These are phyloP conservation scores for Diaporthe sp. DNA, from an alignment of 2,329 filamentous ascomycete species.

Conservation along the genomic window DNA sequence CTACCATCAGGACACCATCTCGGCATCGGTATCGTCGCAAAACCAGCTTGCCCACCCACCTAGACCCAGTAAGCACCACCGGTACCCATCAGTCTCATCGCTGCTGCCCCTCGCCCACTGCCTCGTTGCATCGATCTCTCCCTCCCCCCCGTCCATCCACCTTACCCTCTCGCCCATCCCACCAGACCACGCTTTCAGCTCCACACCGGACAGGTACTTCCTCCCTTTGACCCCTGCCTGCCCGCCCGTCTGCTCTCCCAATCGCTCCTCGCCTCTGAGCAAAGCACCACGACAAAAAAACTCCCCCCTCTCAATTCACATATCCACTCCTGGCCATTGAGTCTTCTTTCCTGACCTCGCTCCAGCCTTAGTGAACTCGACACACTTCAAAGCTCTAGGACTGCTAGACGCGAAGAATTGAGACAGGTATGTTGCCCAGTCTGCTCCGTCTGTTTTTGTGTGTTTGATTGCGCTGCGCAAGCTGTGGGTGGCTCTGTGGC, in stretches of 20 bases:
- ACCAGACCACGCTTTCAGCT: conserved; percentile 30
- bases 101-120: conserved; percentile 17
- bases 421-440: conserved; percentile 37
- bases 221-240: conserved; percentile 25
- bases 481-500: background rate
- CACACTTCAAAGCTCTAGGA: conserved; percentile 34
- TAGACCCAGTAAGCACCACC: conserved; percentile 8
- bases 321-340: conserved; percentile 37
- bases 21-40: conserved; percentile 27
- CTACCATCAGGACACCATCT: background rate
- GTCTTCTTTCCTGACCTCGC: conserved; percentile 35
- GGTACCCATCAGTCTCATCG: background rate
- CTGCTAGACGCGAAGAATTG: conserved; percentile 35
- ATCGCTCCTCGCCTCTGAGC: conserved; percentile 36
- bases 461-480: conserved; percentile 15
- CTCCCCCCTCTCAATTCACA: conserved; percentile 41
- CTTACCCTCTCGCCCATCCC: background rate
- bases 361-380: conserved; percentile 35
- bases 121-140: conserved; percentile 22
- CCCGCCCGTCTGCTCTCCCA: conserved; percentile 37
- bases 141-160: conserved; percentile 10
- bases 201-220: conserved; percentile 35
- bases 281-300: conserved; percentile 41
- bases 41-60: conserved; percentile 5
- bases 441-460: background rate